phyloP scores from a whole-genome alignment of 2,329 filamentous ascomycete genomes.

The Dactylellina leptospora region DNA sequence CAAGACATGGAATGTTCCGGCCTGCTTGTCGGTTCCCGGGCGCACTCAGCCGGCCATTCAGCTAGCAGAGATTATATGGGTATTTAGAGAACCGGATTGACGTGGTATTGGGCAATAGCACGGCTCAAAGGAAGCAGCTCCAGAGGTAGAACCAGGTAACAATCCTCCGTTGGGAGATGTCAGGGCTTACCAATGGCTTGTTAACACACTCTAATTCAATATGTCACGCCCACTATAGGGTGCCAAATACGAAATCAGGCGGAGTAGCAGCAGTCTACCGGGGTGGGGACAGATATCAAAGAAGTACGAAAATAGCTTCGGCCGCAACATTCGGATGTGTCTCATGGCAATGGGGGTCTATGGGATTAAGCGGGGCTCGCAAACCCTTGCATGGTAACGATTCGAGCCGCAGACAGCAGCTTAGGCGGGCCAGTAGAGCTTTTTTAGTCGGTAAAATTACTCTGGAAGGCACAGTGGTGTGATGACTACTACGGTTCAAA shows the following conservation, averaged over 20 bases:
- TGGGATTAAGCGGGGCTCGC: slow-evolving; percentile 20
- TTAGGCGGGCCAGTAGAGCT: slow-evolving; percentile 20
- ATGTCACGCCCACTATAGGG: not conserved
- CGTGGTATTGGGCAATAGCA: too few species aligned
- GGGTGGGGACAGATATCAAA: slow-evolving; percentile 10
- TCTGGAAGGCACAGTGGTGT: not conserved
- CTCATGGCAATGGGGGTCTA: slow-evolving; percentile 10
- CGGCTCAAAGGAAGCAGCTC: not conserved
- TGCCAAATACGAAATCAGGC: slow-evolving; percentile 44
- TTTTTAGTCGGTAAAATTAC: slow-evolving; percentile 4
- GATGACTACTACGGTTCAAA: too few species aligned
- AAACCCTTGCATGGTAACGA: slow-evolving; percentile 19
- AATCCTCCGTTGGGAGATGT: not conserved
- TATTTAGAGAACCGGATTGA: too few species aligned
- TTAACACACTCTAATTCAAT: slow-evolving; percentile 9
- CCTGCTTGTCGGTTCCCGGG: slow-evolving; percentile 8
- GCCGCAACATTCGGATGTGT: slow-evolving; percentile 20
- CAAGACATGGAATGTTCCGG: slow-evolving; percentile 25
- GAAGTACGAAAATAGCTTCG: slow-evolving; percentile 6
- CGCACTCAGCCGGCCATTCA: not conserved
- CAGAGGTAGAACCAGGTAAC: not conserved
- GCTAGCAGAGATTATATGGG: too few species aligned
- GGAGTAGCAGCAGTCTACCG: slow-evolving; percentile 15
- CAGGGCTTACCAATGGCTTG: slow-evolving; percentile 20
- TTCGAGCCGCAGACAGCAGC: slow-evolving; percentile 22